These are phyloP conservation scores for Colletotrichum melonis DNA, from an alignment of 2,329 filamentous ascomycete genomes.

Conservation along the genomic window DNA sequence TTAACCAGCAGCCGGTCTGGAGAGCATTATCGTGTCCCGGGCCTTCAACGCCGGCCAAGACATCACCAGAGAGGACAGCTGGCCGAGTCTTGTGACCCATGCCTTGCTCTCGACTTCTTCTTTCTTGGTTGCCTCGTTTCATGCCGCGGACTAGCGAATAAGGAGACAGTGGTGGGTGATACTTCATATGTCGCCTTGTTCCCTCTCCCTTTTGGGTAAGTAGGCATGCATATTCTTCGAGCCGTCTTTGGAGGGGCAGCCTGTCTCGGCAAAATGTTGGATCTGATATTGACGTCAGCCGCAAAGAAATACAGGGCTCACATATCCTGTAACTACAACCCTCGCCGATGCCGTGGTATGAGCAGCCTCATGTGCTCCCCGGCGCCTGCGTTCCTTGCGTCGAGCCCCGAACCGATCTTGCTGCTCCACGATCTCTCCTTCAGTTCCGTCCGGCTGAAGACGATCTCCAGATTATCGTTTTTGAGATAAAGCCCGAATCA, in stretches of 20 bases:
- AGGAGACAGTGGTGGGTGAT: constrained; percentile 21
- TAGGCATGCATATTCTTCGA: background rate
- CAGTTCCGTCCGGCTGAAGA: background rate
- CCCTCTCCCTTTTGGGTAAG: constrained; percentile 26
- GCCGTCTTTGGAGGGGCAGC: background rate
- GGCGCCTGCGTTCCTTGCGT: background rate
- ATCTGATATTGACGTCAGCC: constrained; percentile 27
- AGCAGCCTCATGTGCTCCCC: background rate
- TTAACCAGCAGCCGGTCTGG: background rate
- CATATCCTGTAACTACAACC: background rate
- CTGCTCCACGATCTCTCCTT: no score
- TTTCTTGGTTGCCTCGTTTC: constrained; percentile 32
- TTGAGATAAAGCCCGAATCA: background rate
- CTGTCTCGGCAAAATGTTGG: background rate
- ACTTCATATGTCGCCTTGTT: constrained; percentile 35
- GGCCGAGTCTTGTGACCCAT: constrained; percentile 24
- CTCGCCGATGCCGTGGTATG: background rate
- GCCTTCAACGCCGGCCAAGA: background rate
- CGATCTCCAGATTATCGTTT: constrained; percentile 1
- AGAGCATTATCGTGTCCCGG: background rate
- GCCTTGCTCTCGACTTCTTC: background rate
- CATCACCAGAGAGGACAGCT: constrained; percentile 11
- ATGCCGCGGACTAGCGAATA: constrained; percentile 29
- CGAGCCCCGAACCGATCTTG: background rate
- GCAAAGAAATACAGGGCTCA: background rate